Conservation (phyloP, 2,329 filamentous ascomycete genomes). For the Trichoderma sp. region DNA sequence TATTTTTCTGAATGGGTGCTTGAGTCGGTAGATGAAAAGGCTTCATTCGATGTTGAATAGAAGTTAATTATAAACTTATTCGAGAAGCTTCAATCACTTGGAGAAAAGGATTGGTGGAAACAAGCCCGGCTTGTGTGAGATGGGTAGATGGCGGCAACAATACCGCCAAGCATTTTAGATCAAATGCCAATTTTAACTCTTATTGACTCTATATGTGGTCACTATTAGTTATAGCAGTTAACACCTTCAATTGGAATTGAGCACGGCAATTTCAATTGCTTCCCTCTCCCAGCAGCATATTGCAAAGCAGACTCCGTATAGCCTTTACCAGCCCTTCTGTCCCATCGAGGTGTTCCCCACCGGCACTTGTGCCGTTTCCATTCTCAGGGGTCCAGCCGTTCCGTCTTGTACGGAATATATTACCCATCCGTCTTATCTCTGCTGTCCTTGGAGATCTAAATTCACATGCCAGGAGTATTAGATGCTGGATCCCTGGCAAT, state of each 20-base stretch:
- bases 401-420: neutral
- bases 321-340: neutral
- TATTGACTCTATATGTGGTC: neutral
- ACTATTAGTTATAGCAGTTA: neutral
- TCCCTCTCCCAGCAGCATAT: neutral
- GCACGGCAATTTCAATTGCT: neutral
- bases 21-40: neutral
- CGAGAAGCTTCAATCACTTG: neutral
- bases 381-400: slow-evolving; percentile 2
- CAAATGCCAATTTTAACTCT: neutral
- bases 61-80: neutral
- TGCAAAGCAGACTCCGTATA: neutral
- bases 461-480: neutral
- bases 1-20: neutral
- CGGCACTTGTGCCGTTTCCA: neutral
- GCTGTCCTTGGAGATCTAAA: neutral
- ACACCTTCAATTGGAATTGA: neutral
- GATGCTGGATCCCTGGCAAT: neutral
- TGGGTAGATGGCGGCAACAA: neutral
- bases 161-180: neutral
- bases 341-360: neutral
- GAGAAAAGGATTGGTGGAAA: neutral
- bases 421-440: neutral
- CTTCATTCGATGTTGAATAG: neutral
- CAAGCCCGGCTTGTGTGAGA: neutral